Conservation (phyloP, 805 yeast species). For the Yarrowia alimentaria region DNA sequence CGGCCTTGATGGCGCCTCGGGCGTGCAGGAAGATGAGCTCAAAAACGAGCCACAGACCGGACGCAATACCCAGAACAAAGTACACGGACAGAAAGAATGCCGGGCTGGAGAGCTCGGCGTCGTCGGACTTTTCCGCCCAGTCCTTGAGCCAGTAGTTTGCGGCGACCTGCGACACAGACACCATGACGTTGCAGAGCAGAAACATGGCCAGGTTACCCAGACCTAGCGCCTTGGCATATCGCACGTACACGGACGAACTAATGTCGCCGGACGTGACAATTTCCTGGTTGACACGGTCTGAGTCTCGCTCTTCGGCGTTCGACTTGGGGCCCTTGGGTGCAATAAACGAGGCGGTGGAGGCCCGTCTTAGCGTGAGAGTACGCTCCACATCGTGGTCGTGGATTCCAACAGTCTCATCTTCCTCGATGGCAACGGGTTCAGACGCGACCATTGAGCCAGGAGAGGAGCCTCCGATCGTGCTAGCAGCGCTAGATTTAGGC, state of each 20-base stretch:
- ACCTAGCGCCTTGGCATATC: constrained; percentile 73
- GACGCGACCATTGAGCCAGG: constrained; percentile 1
- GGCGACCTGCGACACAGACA: constrained; percentile 58
- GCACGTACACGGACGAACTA: constrained; percentile 68
- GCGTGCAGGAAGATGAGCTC: constrained; percentile 65
- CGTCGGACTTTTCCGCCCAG: constrained; percentile 75
- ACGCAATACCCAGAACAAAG: constrained; percentile 55
- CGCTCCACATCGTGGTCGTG: constrained; percentile 6
- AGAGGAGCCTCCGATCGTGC: too few relatives aligned
- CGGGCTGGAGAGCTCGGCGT: constrained; percentile 60
- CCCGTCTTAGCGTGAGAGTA: constrained; percentile 8
- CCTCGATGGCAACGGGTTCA: constrained; percentile 2
- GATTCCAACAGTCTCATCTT: constrained; percentile 3
- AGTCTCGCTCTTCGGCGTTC: constrained; percentile 1
- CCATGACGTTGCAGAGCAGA: constrained; percentile 33
- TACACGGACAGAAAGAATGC: constrained; percentile 66
- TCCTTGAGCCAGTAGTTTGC: constrained; percentile 82
- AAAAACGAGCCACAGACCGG: constrained; percentile 48
- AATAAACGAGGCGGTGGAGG: constrained; percentile 2
- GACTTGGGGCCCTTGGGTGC: constrained; percentile 14
- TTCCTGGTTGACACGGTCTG: constrained; percentile 14
- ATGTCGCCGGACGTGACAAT: constrained; percentile 15
- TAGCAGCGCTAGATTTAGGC: not conserved
- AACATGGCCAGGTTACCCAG: constrained; percentile 42
- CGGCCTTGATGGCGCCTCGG: constrained; percentile 33